Evolutionary conservation across 108 stramenopile genomes (phyloP).

Genomic region (Nitzschia sp.): DNA sequence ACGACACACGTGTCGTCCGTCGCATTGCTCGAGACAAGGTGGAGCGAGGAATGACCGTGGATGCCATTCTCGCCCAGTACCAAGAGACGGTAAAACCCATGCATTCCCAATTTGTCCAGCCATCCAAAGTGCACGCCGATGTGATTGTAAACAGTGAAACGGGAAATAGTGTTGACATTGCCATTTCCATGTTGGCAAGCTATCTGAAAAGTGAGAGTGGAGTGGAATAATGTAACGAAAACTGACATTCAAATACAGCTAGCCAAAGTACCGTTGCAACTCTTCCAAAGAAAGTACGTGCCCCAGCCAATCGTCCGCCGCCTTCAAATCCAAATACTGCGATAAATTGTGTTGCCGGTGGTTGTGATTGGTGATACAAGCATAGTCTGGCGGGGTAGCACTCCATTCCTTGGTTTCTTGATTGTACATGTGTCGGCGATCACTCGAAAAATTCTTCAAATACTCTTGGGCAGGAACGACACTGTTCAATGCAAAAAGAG

Average conservation of each 20-base stretch:
- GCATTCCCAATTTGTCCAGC: constrained; percentile 92
- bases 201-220: constrained; percentile 36
- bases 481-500: neutral
- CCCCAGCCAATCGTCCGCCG: no score
- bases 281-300: neutral
- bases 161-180: constrained; percentile 59
- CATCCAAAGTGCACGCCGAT: constrained; percentile 85
- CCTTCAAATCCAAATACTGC: no score
- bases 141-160: constrained; percentile 75
- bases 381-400: constrained; percentile 66
- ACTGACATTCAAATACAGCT: no score
- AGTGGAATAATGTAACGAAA: neutral
- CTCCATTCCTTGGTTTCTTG: constrained; percentile 55
- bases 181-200: constrained; percentile 68
- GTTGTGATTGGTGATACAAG: constrained; percentile 34
- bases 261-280: neutral
- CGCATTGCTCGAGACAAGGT: constrained; percentile 80
- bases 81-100: constrained; percentile 87
- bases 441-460: constrained; percentile 65
- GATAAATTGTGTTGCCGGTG: constrained; percentile 9
- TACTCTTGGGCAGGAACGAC: constrained; percentile 57
- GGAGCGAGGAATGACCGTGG: constrained; percentile 80
- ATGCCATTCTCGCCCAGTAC: constrained; percentile 85
- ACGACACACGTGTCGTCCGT: constrained; percentile 82
- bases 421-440: constrained; percentile 81